phyloP scores from a whole-genome alignment of 495 filamentous ascomycete genomes.

The Neurospora sp. region DNA sequence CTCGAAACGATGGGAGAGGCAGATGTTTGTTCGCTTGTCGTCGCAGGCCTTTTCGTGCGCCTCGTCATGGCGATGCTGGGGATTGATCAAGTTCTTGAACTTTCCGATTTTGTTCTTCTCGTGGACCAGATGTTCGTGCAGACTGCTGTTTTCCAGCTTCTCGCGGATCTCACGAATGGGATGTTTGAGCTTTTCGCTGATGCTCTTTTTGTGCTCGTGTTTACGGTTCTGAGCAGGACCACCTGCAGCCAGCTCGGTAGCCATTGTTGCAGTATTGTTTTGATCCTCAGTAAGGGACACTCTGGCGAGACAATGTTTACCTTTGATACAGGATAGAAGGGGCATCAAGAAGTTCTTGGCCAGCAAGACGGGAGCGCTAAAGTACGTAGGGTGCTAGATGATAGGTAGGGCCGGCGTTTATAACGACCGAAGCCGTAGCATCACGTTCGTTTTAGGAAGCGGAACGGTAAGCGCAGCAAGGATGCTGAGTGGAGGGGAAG shows the following conservation, averaged over 20 bases:
- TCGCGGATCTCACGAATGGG: slow-evolving; percentile 36
- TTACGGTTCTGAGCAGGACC: slow-evolving; percentile 7
- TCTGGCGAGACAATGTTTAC: not conserved
- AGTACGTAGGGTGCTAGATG: not conserved
- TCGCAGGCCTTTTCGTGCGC: slow-evolving; percentile 80
- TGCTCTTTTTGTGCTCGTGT: slow-evolving; percentile 5
- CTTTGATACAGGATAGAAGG: not conserved
- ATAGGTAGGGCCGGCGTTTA: not conserved
- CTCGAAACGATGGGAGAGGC: slow-evolving; percentile 68
- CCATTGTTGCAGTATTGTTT: not conserved
- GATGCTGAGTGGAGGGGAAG: not conserved
- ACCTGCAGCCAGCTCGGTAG: not conserved
- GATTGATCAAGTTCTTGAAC: slow-evolving; percentile 58
- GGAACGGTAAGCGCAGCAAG: not conserved
- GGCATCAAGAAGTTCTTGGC: not conserved
- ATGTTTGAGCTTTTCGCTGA: slow-evolving; percentile 24
- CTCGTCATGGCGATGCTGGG: slow-evolving; percentile 91
- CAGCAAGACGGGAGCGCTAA: not conserved
- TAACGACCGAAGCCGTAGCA: not conserved
- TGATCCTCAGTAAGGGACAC: not conserved
- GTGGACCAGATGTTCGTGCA: slow-evolving; percentile 29
- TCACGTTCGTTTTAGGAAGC: not conserved
- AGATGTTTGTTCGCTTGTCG: slow-evolving; percentile 60
- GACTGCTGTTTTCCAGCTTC: slow-evolving; percentile 32
- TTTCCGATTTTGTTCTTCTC: slow-evolving; percentile 46